Base-by-base conservation (phyloP, 352 stramenopile species). In the Phytophthora sojae region DNA sequence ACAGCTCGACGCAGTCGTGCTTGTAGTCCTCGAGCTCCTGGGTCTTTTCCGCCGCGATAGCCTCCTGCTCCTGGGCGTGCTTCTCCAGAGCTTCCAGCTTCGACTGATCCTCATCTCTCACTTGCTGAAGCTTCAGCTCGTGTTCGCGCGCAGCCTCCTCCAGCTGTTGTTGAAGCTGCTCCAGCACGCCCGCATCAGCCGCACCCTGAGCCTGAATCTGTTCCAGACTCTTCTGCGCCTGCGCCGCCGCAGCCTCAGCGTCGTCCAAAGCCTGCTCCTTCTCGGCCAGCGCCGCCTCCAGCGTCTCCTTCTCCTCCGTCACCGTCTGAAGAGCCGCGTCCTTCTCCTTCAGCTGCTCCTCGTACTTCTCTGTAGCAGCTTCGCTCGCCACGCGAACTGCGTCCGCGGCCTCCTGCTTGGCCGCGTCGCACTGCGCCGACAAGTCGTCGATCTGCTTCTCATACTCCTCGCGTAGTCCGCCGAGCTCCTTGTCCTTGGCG, bases 11-110 rank as follows among this genome's bases (percentile, higher is more conserved):
- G 21, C 87, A 95, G 60, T 95, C 87, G 55, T 93, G 81, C 57
- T 92, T 94, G 69, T 91, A 95, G 58, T 93, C 85, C 21, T 90
- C 85, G 44, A 90, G 71, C 25, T 88, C 80, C 50, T 89, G 82
- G 15, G 68, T 82, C 64, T 89, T 77, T 52, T 83, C 64, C 19
- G 61, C 57, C 12, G 69, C 57, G 42, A 77, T 30, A 3, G 61
- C 45, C 23, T 84, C 67, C 26, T 77, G 67, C 52, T 79, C 71
- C 30, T 73, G 58, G 37, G 64, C 60, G 17, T 70, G 67, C 21
- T 65, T 71, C 44, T 75, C 59, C 17, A 82, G 26, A 26, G 29
- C 47, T 3, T 74, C 60, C 12, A 76, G 9, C 12, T 70, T 63
- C 19, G 64, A 39, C 9, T 77, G 59, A 3, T 62, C 37, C 57